A percentile compares a stretch with the other conserved stretches of the same genome.
These are phyloP conservation scores for Byssochlamys sp. DNA, from an alignment of 2,329 filamentous ascomycete genomes.

Conservation along the genomic window DNA sequence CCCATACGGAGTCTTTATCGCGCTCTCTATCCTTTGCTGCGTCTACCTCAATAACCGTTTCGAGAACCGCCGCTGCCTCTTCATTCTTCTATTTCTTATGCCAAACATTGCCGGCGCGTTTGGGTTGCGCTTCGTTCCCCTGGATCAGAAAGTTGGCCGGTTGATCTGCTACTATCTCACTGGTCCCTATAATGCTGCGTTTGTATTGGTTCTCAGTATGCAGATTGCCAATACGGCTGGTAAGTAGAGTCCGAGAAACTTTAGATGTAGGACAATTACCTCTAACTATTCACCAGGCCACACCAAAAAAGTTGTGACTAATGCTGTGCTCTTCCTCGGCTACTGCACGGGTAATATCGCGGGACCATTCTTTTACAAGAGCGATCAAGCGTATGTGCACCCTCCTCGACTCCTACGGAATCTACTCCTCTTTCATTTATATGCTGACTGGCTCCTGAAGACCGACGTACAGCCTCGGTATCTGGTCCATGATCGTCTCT, in stretches of 20 bases:
- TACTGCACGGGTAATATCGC: conserved; percentile 54
- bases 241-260: conserved; percentile 6
- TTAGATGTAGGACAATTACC: neutral
- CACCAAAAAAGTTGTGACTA: conserved; percentile 57
- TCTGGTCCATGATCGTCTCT: conserved; percentile 49
- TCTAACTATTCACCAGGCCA: conserved; percentile 38
- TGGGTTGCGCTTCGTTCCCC: conserved; percentile 47
- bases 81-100: conserved; percentile 48
- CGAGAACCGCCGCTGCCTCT: conserved; percentile 41
- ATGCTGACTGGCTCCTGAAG: conserved; percentile 9
- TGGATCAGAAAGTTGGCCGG: conserved; percentile 42
- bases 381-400: conserved; percentile 36
- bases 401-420: neutral
- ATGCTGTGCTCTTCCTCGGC: conserved; percentile 51
- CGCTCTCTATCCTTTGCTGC: conserved; percentile 41
- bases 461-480: conserved; percentile 42
- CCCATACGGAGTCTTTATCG: conserved; percentile 42
- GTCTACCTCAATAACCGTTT: conserved; percentile 42
- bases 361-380: conserved; percentile 54
- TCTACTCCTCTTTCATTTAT: no score
- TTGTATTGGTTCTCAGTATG: conserved; percentile 42
- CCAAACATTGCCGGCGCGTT: conserved; percentile 52
- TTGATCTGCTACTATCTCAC: conserved; percentile 52
- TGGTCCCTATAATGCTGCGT: conserved; percentile 47
- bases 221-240: conserved; percentile 37